Evolutionary conservation across 257 asterid genomes (phyloP), one percentile per base, ranked within the genome.

Genomic region (Solanum arcanum): DNA sequence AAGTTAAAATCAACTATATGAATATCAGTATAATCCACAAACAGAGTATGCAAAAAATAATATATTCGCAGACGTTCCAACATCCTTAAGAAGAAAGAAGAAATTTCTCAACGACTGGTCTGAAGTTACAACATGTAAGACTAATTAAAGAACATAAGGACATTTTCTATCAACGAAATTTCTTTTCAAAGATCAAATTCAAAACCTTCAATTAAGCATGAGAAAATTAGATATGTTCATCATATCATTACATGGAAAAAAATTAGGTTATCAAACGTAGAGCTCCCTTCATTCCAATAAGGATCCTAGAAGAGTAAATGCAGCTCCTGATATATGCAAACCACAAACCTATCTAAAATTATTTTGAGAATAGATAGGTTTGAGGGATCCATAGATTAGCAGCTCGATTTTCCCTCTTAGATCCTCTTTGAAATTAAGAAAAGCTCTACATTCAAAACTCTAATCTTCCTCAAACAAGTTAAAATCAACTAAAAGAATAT

Each of bases 261-360:
- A 3, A 56, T 3, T 7, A 56, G 25, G 64, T 56, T 56, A 56
- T 56, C 12, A 7, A 88, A 90, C 66, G 93, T 91, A 93, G 95
- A 93, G 95, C 98, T 94, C 98, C 98, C 98, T 95, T 94, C 98
- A 93, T 91, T 94, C 98, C 98, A 95, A 95, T 27, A 93, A 91
- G 94, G 94, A 56, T 90, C 84, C 37, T 85, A 90, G 93, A 27
- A 89, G 91, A 91, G 89, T 23, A 88, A 76, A 92, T 88, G 86
- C 21, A 94, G 97, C 96, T 93, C 96, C 95, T 77, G 91, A 89
- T 86, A 87, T 94, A 95, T 94, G 97, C 93, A 95, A 93, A 90
- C 98, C 98, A 91, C 93, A 95, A 92, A 46, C 89, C 93, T 73
- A 92, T 92, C 21, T 72, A 33, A 72, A 72, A 33, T 16, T 1